Percentiles rank a stretch among this genome's conserved stretches.
Evolutionary conservation across 495 filamentous ascomycete genomes (phyloP).

Genomic region (Parathielavia appendiculata): DNA sequence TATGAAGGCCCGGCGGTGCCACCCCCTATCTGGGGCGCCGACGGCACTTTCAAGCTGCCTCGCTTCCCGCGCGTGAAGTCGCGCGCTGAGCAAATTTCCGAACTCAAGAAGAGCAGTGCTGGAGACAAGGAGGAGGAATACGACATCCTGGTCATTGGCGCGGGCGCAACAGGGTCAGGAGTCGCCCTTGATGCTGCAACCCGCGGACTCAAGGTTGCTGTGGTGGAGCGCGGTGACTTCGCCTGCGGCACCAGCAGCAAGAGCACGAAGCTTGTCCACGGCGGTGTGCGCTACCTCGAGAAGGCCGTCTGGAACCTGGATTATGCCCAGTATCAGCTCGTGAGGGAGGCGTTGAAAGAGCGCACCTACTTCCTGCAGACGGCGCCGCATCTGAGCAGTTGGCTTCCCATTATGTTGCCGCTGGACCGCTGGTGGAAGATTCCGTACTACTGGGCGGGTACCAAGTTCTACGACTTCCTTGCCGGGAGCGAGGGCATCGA

Average conservation of each 20-base stretch:
- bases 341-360: constrained; percentile 92
- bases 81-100: constrained; percentile 59
- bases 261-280: constrained; percentile 95
- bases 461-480: constrained; percentile 90
- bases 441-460: constrained; percentile 95
- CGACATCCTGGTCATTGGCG: constrained; percentile 87
- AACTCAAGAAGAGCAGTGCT: constrained; percentile 46
- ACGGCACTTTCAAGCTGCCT: constrained; percentile 72
- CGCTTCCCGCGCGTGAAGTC: constrained; percentile 74
- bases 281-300: constrained; percentile 92
- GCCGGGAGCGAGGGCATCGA: constrained; percentile 96
- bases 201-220: constrained; percentile 83
- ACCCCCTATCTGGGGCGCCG: constrained; percentile 71
- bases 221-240: constrained; percentile 96
- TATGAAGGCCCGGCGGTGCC: constrained; percentile 73
- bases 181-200: constrained; percentile 93
- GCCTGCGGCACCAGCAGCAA: constrained; percentile 91
- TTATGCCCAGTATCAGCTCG: constrained; percentile 89
- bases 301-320: constrained; percentile 97
- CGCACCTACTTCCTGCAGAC: constrained; percentile 94
- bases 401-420: constrained; percentile 97
- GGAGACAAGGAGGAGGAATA: constrained; percentile 51
- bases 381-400: constrained; percentile 87
- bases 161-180: constrained; percentile 85
- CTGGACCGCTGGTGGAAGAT: constrained; percentile 95